Evolutionary conservation across 1,284 basidiomycete genomes (phyloP).

Genomic region (Puccinia polysora): DNA sequence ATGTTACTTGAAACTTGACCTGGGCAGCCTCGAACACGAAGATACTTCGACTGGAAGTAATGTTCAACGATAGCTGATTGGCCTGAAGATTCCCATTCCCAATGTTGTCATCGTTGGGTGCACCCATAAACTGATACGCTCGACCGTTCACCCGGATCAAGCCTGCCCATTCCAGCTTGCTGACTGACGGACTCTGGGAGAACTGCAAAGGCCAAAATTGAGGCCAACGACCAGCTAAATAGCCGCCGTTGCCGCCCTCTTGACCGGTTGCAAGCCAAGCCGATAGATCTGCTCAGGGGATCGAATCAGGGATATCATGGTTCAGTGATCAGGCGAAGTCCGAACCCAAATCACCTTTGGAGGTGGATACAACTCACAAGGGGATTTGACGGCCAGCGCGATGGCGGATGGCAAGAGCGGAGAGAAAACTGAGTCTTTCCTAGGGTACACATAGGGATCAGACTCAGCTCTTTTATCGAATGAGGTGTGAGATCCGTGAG

Average conservation of each 20-base stretch:
- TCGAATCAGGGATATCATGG: too few species aligned
- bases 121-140: conserved; percentile 47
- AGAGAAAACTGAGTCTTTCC: too few species aligned
- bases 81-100: conserved; percentile 46
- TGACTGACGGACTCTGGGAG: conserved; percentile 23
- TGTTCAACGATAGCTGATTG: conserved; percentile 49
- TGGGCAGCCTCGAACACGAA: conserved; percentile 50
- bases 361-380: too few species aligned
- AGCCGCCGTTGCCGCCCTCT: conserved; percentile 43
- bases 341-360: too few species aligned
- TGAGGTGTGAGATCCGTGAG: too few species aligned
- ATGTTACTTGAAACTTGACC: conserved; percentile 51
- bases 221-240: conserved; percentile 46
- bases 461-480: too few species aligned
- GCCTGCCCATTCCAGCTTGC: conserved; percentile 45
- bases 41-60: conserved; percentile 51
- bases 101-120: conserved; percentile 35
- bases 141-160: conserved; percentile 46
- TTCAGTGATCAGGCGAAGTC: too few species aligned
- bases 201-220: conserved; percentile 47
- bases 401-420: too few species aligned
- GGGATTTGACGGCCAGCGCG: too few species aligned
- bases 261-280: conserved; percentile 46
- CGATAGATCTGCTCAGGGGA: conserved; percentile 45
- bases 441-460: too few species aligned